Base-by-base conservation (phyloP, 495 filamentous ascomycete genomes). In the Rhizodiscina lignyota region DNA sequence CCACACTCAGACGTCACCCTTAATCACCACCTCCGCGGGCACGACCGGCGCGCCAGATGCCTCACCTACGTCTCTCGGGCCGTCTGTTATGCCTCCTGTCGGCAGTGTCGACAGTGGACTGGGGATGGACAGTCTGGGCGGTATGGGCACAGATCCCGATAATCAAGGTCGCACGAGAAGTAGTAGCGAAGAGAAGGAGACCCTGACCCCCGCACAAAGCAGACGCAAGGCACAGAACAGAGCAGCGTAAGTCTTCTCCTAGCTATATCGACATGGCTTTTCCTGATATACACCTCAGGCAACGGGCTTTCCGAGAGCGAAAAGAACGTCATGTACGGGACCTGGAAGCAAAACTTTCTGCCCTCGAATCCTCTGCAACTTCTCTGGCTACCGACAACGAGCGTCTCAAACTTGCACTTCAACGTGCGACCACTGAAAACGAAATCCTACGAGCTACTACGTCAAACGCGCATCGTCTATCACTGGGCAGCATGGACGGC, bases 291-390 rank as follows among this genome's bases (percentile, higher is more conserved):
- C 29, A 37, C 19, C 4, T 5, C 38, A 94, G 87, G 21, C 89
- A 97, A 62, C 77, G 89, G 49, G 89, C 89, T 31, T 97, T 94
- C 54, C 83, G 89, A 38, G 89, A 97, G 54, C 79, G 89, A 43
- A 97, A 94, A 58, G 89, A 94, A 52, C 73, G 77, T 29, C 86
- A 91, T 47, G 83, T 94, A 32, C 81, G 81, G 52, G 83, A 94
- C 36, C 77, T 96, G 21, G 87, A 96, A 58, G 67, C 72, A 34
- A 89, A 91, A 49, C 75, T 94, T 24, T 74, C 70, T 36, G 68
- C 64, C 35, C 67, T 91, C 17, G 77, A 84, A 54, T 62, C 68
- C 41, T 56, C 59, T 39, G 68, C 66, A 6, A 55, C 52, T 12
- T 57, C 56, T 16, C 51, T 80, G 0, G 58, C 64, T 40, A 67